Conservation (phyloP, 768 basidiomycete species). For the Lentinula raphanica region DNA sequence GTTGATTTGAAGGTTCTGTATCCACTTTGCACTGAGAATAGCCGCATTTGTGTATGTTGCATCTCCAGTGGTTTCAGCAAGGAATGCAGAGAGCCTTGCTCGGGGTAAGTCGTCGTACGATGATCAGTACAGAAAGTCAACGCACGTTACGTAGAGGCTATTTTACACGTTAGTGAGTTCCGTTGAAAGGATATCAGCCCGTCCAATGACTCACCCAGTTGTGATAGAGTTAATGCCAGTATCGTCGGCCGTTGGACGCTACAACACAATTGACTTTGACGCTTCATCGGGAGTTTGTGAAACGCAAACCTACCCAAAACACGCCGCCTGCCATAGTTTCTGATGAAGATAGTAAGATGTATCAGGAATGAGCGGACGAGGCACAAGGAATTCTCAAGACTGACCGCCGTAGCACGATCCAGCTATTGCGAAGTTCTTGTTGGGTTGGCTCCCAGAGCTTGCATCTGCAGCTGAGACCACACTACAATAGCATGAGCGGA, state of each 20-base stretch:
- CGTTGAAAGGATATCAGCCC: too few relatives aligned
- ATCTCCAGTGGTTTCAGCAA: constrained; percentile 40
- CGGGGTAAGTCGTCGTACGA: not conserved
- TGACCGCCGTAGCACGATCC: constrained; percentile 41
- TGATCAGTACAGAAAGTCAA: constrained; percentile 22
- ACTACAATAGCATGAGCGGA: constrained; percentile 23
- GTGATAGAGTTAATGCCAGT: constrained; percentile 44
- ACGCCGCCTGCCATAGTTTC: constrained; percentile 50
- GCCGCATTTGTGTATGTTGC: constrained; percentile 43
- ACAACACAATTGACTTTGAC: not conserved
- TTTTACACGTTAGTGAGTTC: not conserved
- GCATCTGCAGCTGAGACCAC: constrained; percentile 39
- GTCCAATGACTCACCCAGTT: constrained; percentile 45
- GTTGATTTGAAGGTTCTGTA: constrained; percentile 42
- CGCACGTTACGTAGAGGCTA: constrained; percentile 17
- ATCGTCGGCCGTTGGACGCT: constrained; percentile 42
- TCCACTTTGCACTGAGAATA: constrained; percentile 42
- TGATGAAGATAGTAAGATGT: constrained; percentile 12
- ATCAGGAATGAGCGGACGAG: not conserved
- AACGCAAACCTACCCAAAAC: constrained; percentile 40
- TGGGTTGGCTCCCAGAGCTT: constrained; percentile 27
- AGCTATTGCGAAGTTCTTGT: constrained; percentile 36
- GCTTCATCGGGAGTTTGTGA: too few relatives aligned
- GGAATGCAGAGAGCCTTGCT: constrained; percentile 41
- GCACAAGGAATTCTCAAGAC: constrained; percentile 20